phyloP scores from a whole-genome alignment of 345 rosid species.

The Eucalyptus pauciflora region DNA sequence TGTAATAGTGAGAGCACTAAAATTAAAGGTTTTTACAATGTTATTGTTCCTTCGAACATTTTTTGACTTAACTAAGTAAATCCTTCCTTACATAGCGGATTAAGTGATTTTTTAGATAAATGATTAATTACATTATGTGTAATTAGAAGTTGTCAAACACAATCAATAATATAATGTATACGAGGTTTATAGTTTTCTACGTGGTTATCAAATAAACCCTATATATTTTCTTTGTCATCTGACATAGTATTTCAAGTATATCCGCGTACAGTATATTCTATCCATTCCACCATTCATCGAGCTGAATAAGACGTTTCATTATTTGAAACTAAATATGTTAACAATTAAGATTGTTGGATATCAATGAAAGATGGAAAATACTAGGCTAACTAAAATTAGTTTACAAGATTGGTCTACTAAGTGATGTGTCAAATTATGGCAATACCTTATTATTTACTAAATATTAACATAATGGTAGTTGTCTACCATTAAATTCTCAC shows the following conservation, averaged over 20 bases:
- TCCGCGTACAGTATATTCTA: neutral
- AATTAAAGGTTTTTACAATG: neutral
- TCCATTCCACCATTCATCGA: neutral
- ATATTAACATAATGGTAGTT: neutral
- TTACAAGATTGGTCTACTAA: neutral
- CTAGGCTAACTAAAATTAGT: neutral
- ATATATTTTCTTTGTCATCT: neutral
- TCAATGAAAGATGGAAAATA: no score
- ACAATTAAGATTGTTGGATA: neutral
- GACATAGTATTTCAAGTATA: neutral
- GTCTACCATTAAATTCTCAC: neutral
- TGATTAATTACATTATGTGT: neutral
- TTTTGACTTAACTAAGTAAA: neutral
- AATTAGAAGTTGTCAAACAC: neutral
- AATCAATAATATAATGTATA: neutral
- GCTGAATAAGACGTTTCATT: neutral
- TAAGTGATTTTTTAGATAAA: neutral
- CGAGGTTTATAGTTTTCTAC: neutral
- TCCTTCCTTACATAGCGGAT: neutral
- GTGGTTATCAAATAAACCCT: neutral
- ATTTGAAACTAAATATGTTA: neutral
- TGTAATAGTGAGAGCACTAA: neutral
- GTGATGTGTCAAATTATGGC: neutral
- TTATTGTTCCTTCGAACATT: neutral
- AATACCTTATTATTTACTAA: neutral